Conservation (phyloP, 2,329 filamentous ascomycete species). For the Eutypella sp. region DNA sequence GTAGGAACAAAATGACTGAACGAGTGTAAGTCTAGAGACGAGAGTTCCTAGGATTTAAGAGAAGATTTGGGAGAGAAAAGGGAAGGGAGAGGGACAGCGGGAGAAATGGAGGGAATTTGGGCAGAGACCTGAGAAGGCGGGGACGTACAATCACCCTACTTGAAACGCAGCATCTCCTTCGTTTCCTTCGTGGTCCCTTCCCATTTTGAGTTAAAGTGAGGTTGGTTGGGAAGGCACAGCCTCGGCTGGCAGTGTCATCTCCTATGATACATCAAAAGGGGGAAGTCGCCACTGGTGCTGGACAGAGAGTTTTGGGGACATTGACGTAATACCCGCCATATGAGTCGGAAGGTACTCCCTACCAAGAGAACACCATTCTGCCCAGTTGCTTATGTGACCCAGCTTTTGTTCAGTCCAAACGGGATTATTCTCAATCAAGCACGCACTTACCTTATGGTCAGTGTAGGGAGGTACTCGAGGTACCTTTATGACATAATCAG, state of each 20-base stretch:
- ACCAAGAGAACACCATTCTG: neutral
- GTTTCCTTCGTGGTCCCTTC: constrained; percentile 2
- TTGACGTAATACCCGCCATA: neutral
- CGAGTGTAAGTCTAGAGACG: constrained; percentile 2
- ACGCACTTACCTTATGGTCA: too few species aligned
- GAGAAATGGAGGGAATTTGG: constrained; percentile 7
- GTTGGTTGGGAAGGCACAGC: neutral
- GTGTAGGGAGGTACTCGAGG: too few species aligned
- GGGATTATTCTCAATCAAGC: too few species aligned
- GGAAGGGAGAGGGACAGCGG: neutral
- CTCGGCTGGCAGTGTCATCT: neutral
- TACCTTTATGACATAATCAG: too few species aligned
- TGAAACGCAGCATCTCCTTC: constrained; percentile 12
- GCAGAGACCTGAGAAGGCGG: neutral
- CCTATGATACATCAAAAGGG: neutral
- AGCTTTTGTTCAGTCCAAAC: too few species aligned
- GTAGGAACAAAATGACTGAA: neutral
- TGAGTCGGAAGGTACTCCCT: neutral
- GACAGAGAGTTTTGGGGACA: neutral
- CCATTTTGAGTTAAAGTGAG: neutral
- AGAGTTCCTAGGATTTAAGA: constrained; percentile 5
- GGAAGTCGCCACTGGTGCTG: neutral
- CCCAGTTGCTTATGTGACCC: too few species aligned
- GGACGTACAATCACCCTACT: constrained; percentile 12
- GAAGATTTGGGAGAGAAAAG: constrained; percentile 7